phyloP scores from a whole-genome alignment of 345 rosid species.

The Raphanus raphanistrum region DNA sequence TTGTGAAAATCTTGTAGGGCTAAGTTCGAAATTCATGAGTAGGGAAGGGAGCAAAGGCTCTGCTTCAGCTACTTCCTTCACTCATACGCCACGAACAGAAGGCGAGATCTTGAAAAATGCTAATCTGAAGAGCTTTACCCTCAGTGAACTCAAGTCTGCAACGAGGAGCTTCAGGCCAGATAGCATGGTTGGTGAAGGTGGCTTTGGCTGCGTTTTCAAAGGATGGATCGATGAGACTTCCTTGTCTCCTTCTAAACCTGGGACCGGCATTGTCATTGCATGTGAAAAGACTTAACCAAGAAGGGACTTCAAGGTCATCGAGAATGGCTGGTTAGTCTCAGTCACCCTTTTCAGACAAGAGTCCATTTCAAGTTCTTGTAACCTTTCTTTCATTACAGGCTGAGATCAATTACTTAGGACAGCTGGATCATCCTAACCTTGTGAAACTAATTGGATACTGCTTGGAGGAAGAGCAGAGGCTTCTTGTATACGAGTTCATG shows the following conservation, averaged over 20 bases:
- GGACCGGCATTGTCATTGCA: not conserved
- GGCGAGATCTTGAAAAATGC: conserved; percentile 84
- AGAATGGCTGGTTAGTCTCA: conserved; percentile 63
- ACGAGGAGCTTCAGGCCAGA: conserved; percentile 90
- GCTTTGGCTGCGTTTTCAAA: not conserved
- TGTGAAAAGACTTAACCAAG: not conserved
- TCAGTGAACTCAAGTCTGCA: conserved; percentile 49
- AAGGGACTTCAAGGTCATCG: not conserved
- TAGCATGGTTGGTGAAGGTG: conserved; percentile 66
- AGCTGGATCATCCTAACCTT: conserved; percentile 83
- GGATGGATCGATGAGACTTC: not conserved
- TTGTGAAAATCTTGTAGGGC: conserved; percentile 40
- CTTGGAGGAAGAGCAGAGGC: conserved; percentile 93
- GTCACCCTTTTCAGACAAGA: not conserved
- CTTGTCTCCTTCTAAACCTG: not conserved
- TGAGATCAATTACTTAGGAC: conserved; percentile 87
- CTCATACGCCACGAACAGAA: conserved; percentile 76
- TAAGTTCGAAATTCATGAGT: conserved; percentile 59
- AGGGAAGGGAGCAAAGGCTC: conserved; percentile 59
- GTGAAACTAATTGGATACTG: conserved; percentile 91
- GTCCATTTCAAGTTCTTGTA: not conserved
- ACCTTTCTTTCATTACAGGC: conserved; percentile 47
- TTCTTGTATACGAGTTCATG: conserved; percentile 95
- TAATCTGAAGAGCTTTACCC: conserved; percentile 66
- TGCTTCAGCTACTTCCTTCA: conserved; percentile 48